Percentiles rank a stretch among this genome's conserved stretches.
Conservation (phyloP, 208 protist genomes). For the Novymonas esmeraldas region DNA sequence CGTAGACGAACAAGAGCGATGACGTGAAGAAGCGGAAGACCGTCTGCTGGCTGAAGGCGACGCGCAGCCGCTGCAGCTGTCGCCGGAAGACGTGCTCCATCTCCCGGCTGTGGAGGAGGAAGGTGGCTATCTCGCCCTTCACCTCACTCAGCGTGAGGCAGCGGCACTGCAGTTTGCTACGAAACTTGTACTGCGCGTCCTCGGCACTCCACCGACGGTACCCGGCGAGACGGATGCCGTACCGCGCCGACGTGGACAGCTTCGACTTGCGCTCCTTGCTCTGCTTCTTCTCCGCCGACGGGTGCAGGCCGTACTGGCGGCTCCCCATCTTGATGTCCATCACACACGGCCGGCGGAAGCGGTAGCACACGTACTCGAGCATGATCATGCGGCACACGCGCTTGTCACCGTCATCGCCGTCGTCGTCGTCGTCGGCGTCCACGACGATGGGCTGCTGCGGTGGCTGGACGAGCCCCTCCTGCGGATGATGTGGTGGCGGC, state of each 20-base stretch:
- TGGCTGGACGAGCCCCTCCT: neutral
- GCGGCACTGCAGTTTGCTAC: slow-evolving; percentile 68
- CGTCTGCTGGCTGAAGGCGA: slow-evolving; percentile 59
- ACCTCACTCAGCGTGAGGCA: slow-evolving; percentile 50
- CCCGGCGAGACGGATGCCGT: slow-evolving; percentile 83
- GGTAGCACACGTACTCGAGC: slow-evolving; percentile 83
- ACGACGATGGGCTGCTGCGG: neutral
- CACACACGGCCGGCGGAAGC: slow-evolving; percentile 74
- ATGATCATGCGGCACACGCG: slow-evolving; percentile 67
- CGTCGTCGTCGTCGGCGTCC: slow-evolving; percentile 19
- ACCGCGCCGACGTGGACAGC: slow-evolving; percentile 61
- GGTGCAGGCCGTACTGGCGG: slow-evolving; percentile 83
- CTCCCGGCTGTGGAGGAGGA: slow-evolving; percentile 35
- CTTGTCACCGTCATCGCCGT: slow-evolving; percentile 1
- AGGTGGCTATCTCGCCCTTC: slow-evolving; percentile 47
- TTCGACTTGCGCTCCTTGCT: slow-evolving; percentile 78
- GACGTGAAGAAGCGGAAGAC: slow-evolving; percentile 88
- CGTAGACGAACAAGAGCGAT: slow-evolving; percentile 88
- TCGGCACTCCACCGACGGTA: slow-evolving; percentile 68
- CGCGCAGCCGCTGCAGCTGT: slow-evolving; percentile 60
- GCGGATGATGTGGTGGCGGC: neutral
- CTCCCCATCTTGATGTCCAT: slow-evolving; percentile 90
- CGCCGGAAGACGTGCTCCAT: slow-evolving; percentile 36
- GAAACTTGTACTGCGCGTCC: slow-evolving; percentile 47
- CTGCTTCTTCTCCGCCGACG: slow-evolving; percentile 56